Percentiles rank a stretch among this genome's conserved stretches.
Conservation (phyloP, 768 basidiomycete genomes). For the Mycena pura region DNA sequence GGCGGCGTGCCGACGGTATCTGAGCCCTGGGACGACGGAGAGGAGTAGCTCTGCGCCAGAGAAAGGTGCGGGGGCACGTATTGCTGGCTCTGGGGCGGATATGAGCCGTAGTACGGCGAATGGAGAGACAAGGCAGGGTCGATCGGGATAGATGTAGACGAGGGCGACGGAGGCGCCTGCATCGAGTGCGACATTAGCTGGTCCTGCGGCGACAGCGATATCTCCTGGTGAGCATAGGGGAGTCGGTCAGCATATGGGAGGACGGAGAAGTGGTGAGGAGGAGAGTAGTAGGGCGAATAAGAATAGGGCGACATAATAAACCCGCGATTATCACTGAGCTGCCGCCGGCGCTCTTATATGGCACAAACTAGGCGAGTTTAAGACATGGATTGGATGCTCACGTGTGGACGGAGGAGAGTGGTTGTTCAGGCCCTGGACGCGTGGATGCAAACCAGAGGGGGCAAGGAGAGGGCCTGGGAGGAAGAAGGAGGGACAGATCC, state of each 20-base stretch:
- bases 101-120: slow-evolving; percentile 67
- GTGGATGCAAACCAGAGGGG: slow-evolving; percentile 20
- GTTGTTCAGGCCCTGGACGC: slow-evolving; percentile 3
- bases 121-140: slow-evolving; percentile 77
- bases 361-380: slow-evolving; percentile 11
- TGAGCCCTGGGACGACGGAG: slow-evolving; percentile 82
- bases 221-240: slow-evolving; percentile 45
- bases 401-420: slow-evolving; percentile 12
- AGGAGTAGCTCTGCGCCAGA: slow-evolving; percentile 67
- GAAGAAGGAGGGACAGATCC: slow-evolving; percentile 21
- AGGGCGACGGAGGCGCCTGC: slow-evolving; percentile 64
- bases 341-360: slow-evolving; percentile 12
- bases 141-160: slow-evolving; percentile 68
- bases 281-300: slow-evolving; percentile 27
- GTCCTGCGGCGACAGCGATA: slow-evolving; percentile 50
- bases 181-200: slow-evolving; percentile 50
- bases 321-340: not conserved
- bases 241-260: slow-evolving; percentile 21
- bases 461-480: slow-evolving; percentile 16
- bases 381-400: slow-evolving; percentile 18
- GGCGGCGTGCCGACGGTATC: slow-evolving; percentile 79
- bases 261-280: slow-evolving; percentile 18
- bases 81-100: slow-evolving; percentile 49
- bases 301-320: slow-evolving; percentile 26
- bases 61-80: slow-evolving; percentile 61